Percentiles rank a stretch among this genome's conserved stretches.
Conservation (phyloP, 2,329 filamentous ascomycete species). For the Torrubiellomyces zombiae region DNA sequence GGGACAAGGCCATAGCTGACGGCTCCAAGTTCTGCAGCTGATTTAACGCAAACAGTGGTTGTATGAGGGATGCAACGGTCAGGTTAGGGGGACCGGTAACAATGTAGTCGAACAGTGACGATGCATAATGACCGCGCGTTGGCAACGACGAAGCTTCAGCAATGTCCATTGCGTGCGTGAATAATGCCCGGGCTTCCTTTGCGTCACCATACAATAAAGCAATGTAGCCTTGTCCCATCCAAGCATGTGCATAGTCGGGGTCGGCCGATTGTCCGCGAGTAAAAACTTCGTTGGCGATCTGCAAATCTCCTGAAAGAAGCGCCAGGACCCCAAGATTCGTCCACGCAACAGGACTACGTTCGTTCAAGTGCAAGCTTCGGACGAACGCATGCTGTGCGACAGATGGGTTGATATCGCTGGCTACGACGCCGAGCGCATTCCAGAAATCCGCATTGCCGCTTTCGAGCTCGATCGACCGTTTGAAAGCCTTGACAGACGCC, state of each 20-base stretch:
- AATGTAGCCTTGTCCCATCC: conserved; percentile 83
- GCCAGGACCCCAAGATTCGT: conserved; percentile 81
- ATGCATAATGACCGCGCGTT: conserved; percentile 62
- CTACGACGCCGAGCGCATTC: conserved; percentile 88
- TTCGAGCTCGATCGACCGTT: conserved; percentile 87
- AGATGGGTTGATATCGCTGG: conserved; percentile 67
- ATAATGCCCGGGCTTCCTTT: conserved; percentile 66
- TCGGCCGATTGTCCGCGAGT: conserved; percentile 85
- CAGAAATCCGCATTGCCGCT: conserved; percentile 91
- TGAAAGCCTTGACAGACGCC: conserved; percentile 78
- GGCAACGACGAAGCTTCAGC: conserved; percentile 59
- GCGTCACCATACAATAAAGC: conserved; percentile 59
- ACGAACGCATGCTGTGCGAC: conserved; percentile 91
- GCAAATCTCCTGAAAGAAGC: conserved; percentile 63
- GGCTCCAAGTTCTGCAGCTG: conserved; percentile 62
- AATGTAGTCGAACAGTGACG: conserved; percentile 70
- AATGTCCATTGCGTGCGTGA: conserved; percentile 90
- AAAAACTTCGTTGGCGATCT: conserved; percentile 82
- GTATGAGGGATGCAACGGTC: conserved; percentile 50
- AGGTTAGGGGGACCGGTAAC: conserved; percentile 34
- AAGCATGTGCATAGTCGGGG: conserved; percentile 82
- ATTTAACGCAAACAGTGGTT: conserved; percentile 74
- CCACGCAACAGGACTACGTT: conserved; percentile 73
- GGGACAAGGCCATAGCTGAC: conserved; percentile 53
- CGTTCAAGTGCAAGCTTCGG: conserved; percentile 80